These are phyloP conservation scores for Stephania cephalantha DNA, from an alignment of 164 flowering plant species.

Conservation along the genomic window DNA sequence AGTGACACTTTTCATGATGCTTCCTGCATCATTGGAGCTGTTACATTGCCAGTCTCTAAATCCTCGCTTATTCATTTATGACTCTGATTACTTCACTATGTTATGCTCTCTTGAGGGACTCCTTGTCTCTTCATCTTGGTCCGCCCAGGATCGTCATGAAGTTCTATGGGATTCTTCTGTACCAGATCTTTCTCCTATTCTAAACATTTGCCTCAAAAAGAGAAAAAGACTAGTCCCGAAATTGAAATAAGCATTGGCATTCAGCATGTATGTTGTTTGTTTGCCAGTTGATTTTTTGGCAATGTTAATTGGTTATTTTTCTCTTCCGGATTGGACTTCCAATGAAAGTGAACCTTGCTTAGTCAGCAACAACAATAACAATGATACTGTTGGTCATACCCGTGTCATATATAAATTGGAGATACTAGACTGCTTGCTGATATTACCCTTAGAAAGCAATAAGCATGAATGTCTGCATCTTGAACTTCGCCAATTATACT, in stretches of 20 bases:
- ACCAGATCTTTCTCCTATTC: slow-evolving; percentile 39
- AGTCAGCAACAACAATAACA: slow-evolving; percentile 6
- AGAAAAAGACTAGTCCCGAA: slow-evolving; percentile 20
- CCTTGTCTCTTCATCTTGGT: slow-evolving; percentile 61
- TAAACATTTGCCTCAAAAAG: slow-evolving; percentile 57
- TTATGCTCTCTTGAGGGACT: slow-evolving; percentile 56
- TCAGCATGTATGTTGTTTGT: slow-evolving; percentile 70
- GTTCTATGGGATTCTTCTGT: slow-evolving; percentile 61
- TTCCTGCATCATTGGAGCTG: slow-evolving; percentile 52
- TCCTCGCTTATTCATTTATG: slow-evolving; percentile 29
- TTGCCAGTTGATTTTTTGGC: slow-evolving; percentile 70
- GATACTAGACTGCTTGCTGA: slow-evolving; percentile 54
- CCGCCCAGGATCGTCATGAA: slow-evolving; percentile 27
- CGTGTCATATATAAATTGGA: slow-evolving; percentile 49
- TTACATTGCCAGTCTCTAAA: slow-evolving; percentile 40
- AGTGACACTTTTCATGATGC: slow-evolving; percentile 79
- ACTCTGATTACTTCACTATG: slow-evolving; percentile 40
- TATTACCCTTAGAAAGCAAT: slow-evolving; percentile 43
- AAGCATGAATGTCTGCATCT: slow-evolving; percentile 39
- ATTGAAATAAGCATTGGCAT: slow-evolving; percentile 55
- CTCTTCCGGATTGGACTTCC: slow-evolving; percentile 66
- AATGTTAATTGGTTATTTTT: slow-evolving; percentile 75
- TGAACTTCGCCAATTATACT: slow-evolving; percentile 51
- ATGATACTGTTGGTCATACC: slow-evolving; percentile 12
- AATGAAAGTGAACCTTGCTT: slow-evolving; percentile 19